These are phyloP conservation scores for Beauveria medogensis DNA, from an alignment of 2,329 filamentous ascomycete species.

Conservation along the genomic window DNA sequence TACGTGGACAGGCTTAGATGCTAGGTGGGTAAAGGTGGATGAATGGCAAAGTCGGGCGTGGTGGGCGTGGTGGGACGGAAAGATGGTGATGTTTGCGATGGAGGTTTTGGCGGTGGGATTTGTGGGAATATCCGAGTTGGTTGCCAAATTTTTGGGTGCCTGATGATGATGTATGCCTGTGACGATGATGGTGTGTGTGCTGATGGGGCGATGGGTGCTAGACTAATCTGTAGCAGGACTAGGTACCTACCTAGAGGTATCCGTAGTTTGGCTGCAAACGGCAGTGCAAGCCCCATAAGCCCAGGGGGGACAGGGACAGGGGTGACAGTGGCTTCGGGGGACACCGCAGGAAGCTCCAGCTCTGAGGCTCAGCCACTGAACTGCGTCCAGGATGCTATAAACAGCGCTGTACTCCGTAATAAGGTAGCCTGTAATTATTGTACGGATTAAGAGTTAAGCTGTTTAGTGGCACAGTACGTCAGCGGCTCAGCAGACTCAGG, in stretches of 20 bases:
- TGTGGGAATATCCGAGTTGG: not conserved
- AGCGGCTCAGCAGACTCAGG: not conserved
- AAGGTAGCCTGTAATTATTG: no score
- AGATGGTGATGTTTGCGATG: constrained; percentile 7
- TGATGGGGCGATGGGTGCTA: no score
- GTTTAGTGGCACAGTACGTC: not conserved
- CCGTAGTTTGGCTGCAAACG: not conserved
- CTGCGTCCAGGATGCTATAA: not conserved
- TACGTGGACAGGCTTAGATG: not conserved
- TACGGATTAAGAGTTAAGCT: no score
- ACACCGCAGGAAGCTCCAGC: not conserved
- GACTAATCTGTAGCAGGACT: no score
- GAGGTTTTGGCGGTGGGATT: not conserved
- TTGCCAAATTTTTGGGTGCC: not conserved
- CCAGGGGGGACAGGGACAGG: not conserved
- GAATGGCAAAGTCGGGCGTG: not conserved
- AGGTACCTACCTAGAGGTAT: no score
- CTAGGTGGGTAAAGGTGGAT: constrained; percentile 1
- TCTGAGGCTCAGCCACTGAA: not conserved
- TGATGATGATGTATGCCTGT: not conserved
- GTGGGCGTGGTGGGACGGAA: not conserved
- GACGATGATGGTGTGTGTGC: no score
- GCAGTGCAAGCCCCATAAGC: not conserved
- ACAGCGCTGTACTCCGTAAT: not conserved
- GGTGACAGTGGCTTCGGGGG: not conserved